phyloP scores from a whole-genome alignment of 2,329 filamentous ascomycete species.

The Fusarium bactridioides region DNA sequence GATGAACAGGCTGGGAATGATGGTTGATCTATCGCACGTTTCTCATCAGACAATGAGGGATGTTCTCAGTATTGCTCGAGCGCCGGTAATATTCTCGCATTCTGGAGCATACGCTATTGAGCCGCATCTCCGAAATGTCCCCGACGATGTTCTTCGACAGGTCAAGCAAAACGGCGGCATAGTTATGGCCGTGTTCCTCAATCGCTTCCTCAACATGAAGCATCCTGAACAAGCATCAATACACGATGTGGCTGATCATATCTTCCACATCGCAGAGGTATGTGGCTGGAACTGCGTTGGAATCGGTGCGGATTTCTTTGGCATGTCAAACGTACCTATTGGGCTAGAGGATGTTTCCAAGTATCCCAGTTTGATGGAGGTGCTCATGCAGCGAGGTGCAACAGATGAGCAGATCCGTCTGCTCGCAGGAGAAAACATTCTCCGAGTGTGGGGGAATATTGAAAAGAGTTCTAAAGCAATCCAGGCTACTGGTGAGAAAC shows the following conservation, averaged over 20 bases:
- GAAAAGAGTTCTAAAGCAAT: slow-evolving; percentile 40
- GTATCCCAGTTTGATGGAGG: slow-evolving; percentile 46
- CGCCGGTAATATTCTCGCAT: slow-evolving; percentile 47
- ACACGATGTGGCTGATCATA: slow-evolving; percentile 49
- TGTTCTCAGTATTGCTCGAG: slow-evolving; percentile 38
- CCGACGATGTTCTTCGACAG: slow-evolving; percentile 49
- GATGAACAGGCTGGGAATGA: slow-evolving; percentile 50
- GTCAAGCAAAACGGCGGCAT: slow-evolving; percentile 50
- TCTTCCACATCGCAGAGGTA: slow-evolving; percentile 41
- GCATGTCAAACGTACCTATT: slow-evolving; percentile 41
- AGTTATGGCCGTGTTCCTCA: slow-evolving; percentile 51
- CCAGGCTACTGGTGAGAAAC: slow-evolving; percentile 30
- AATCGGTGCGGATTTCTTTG: slow-evolving; percentile 49
- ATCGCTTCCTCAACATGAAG: slow-evolving; percentile 45
- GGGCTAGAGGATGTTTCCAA: slow-evolving; percentile 47
- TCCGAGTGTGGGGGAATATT: slow-evolving; percentile 42
- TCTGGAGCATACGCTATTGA: slow-evolving; percentile 40
- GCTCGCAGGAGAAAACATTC: slow-evolving; percentile 42
- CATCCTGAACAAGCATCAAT: slow-evolving; percentile 44
- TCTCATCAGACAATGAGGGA: slow-evolving; percentile 44
- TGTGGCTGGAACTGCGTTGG: slow-evolving; percentile 50
- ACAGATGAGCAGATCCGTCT: slow-evolving; percentile 42
- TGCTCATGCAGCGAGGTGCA: slow-evolving; percentile 43
- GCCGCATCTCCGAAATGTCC: slow-evolving; percentile 49
- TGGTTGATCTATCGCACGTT: slow-evolving; percentile 45